Evolutionary conservation across 371 early-diverging fungal genomes (phyloP).

Genomic region (Fennellomyces sp.): DNA sequence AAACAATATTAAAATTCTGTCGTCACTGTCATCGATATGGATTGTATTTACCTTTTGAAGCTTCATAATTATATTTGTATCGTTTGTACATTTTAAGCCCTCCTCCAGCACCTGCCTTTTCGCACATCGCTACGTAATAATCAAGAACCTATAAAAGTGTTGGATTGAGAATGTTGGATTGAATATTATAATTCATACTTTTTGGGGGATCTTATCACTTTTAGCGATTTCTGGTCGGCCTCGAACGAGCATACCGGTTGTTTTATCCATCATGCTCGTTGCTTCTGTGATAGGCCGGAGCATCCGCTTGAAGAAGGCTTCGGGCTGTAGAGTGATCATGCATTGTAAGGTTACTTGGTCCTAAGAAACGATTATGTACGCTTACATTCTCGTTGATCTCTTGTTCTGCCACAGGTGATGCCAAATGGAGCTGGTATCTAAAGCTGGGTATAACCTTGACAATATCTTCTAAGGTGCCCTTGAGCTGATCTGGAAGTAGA

Average conservation of each 20-base stretch:
- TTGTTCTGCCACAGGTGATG: conserved; percentile 39
- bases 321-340: conserved; percentile 8
- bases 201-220: conserved; percentile 28
- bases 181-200: conserved; percentile 19
- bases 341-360: background rate
- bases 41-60: conserved; percentile 45
- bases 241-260: conserved; percentile 22
- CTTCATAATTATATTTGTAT: conserved; percentile 34
- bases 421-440: conserved; percentile 55
- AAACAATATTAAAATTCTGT: too few species aligned
- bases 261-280: conserved; percentile 22
- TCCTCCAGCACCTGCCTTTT: conserved; percentile 37
- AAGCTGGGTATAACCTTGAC: conserved; percentile 60
- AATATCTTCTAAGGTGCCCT: conserved; percentile 49
- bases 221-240: conserved; percentile 28
- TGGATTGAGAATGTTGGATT: background rate
- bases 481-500: conserved; percentile 35
- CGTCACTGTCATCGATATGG: background rate
- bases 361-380: background rate
- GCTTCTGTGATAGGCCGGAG: conserved; percentile 31
- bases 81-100: conserved; percentile 52
- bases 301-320: conserved; percentile 33
- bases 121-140: conserved; percentile 38
- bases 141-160: conserved; percentile 17
- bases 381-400: conserved; percentile 37